These are phyloP conservation scores for Chaetothyriales sp. DNA, from an alignment of 2,329 filamentous ascomycete genomes.

Conservation along the genomic window DNA sequence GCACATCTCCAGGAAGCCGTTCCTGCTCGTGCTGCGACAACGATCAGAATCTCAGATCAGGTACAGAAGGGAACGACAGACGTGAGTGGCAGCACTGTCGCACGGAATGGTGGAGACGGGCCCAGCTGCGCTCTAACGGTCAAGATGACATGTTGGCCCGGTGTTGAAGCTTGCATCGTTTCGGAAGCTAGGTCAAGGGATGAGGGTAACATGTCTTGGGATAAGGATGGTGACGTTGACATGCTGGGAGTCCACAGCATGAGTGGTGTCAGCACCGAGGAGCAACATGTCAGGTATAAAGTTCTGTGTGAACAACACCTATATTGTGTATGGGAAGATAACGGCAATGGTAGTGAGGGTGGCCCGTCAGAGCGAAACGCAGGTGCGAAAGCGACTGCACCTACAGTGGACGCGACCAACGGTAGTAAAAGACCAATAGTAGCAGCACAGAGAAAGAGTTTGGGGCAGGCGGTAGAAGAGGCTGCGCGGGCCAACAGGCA, in stretches of 20 bases:
- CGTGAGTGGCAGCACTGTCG: not conserved
- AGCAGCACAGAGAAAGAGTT: not conserved
- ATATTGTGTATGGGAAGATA: not conserved
- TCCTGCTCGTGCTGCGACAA: constrained; percentile 10
- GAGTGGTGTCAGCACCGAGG: not conserved
- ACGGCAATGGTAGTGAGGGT: too few relatives aligned
- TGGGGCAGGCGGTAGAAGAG: not conserved
- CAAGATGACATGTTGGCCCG: constrained; percentile 15
- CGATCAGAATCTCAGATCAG: constrained; percentile 9
- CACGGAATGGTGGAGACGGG: constrained; percentile 9
- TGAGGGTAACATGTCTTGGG: not conserved
- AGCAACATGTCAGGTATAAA: not conserved
- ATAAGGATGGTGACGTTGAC: not conserved
- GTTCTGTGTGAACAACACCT: not conserved
- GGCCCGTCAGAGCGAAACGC: too few relatives aligned
- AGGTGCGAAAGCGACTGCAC: too few relatives aligned
- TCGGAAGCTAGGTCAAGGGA: not conserved
- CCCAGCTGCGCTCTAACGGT: constrained; percentile 2
- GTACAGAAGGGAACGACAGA: constrained; percentile 8
- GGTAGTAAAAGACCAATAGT: not conserved
- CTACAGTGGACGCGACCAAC: too few relatives aligned
- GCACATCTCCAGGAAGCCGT: constrained; percentile 3
- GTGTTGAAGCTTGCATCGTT: constrained; percentile 8
- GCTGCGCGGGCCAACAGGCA: not conserved
- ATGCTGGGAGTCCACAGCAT: not conserved